Percentiles rank a stretch among this genome's conserved stretches.
Evolutionary conservation across 225 moss, liverwort and hornwort species (phyloP).

Genomic region (Polytrichum formosum): DNA sequence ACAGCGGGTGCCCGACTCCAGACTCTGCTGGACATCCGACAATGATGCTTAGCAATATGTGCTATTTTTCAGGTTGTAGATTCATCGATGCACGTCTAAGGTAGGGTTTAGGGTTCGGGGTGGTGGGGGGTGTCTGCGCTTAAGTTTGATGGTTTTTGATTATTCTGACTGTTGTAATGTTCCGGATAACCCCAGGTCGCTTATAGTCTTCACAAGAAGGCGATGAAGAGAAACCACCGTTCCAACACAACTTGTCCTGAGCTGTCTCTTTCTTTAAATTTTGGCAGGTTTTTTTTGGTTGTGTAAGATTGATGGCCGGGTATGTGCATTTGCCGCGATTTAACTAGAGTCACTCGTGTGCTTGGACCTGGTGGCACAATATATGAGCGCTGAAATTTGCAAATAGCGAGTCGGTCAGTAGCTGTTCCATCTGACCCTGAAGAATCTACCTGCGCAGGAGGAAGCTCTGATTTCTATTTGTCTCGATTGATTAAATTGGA

Average conservation of each 20-base stretch:
- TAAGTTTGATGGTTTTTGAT: too few relatives aligned
- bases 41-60: too few relatives aligned
- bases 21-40: conserved; percentile 25
- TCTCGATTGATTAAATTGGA: conserved; percentile 4
- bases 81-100: too few relatives aligned
- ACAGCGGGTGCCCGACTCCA: conserved; percentile 46
- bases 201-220: conserved; percentile 7
- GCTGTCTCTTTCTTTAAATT: conserved; percentile 27
- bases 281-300: neutral
- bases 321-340: conserved; percentile 1
- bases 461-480: neutral
- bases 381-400: conserved; percentile 31
- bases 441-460: conserved; percentile 26
- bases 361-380: conserved; percentile 17
- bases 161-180: conserved; percentile 39
- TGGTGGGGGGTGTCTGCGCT: too few relatives aligned
- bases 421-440: conserved; percentile 23
- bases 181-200: conserved; percentile 71
- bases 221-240: conserved; percentile 51
- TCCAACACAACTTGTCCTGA: conserved; percentile 53
- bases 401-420: conserved; percentile 11
- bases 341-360: conserved; percentile 41
- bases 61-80: too few relatives aligned
- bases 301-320: too few relatives aligned
- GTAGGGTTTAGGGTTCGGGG: too few relatives aligned